Conservation (phyloP, 768 basidiomycete species). For the Lentinus brumalis region DNA sequence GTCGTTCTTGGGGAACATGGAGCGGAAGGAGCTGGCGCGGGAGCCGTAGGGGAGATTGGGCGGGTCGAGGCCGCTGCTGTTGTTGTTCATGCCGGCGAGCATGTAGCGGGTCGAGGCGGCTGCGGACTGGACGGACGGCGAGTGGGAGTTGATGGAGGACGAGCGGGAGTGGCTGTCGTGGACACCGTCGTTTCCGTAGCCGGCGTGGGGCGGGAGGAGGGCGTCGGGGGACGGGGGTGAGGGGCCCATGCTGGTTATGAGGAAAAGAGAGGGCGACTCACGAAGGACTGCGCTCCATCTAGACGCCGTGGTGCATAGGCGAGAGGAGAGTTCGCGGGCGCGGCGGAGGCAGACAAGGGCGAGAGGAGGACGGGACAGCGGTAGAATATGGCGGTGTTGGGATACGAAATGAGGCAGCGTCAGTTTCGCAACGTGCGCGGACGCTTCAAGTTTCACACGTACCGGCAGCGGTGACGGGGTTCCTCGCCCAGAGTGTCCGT, state of each 20-base stretch:
- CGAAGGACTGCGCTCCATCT: conserved; percentile 29
- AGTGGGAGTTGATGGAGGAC: conserved; percentile 39
- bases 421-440: conserved; percentile 15
- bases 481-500: conserved; percentile 2
- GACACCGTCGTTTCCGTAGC: conserved; percentile 15
- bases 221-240: conserved; percentile 1
- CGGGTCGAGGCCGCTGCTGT: conserved; percentile 36
- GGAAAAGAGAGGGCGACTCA: conserved; percentile 16
- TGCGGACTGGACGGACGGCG: conserved; percentile 38
- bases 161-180: conserved; percentile 27
- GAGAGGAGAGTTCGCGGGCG: conserved; percentile 7
- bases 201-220: not conserved
- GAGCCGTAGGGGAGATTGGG: conserved; percentile 41
- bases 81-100: conserved; percentile 37
- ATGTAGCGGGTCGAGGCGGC: conserved; percentile 52
- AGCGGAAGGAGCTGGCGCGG: conserved; percentile 25
- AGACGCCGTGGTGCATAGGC: conserved; percentile 20
- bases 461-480: conserved; percentile 13
- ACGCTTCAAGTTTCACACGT: conserved; percentile 19
- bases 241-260: conserved; percentile 15
- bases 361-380: conserved; percentile 8
- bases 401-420: conserved; percentile 12
- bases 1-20: conserved; percentile 28
- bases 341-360: not conserved
- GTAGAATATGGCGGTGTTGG: conserved; percentile 7